Evolutionary conservation across 1,139 yeast species (phyloP).

Genomic region (Nakaseomyces sp.): DNA sequence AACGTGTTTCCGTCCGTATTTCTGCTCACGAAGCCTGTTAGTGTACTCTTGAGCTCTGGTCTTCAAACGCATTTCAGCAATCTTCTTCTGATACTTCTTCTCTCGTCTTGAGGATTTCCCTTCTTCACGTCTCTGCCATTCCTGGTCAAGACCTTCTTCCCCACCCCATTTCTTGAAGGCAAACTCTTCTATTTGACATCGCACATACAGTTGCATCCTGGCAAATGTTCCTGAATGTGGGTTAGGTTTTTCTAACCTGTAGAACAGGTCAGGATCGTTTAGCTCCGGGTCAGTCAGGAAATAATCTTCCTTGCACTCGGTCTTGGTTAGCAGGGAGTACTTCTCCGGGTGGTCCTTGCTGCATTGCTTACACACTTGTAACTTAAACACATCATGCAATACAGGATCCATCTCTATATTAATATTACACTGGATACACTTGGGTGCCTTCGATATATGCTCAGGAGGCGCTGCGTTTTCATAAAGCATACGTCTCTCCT

Average conservation of each 20-base stretch:
- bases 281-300: conserved; percentile 88
- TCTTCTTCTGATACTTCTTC: conserved; percentile 62
- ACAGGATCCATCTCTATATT: conserved; percentile 73
- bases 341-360: conserved; percentile 70
- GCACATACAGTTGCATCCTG: conserved; percentile 81
- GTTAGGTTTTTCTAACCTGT: conserved; percentile 80
- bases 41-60: conserved; percentile 91
- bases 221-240: conserved; percentile 87
- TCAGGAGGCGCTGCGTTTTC: conserved; percentile 59
- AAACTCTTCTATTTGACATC: conserved; percentile 85
- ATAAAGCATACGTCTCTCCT: conserved; percentile 31
- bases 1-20: conserved; percentile 49
- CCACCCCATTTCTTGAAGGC: conserved; percentile 96
- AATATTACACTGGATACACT: conserved; percentile 69
- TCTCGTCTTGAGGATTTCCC: conserved; percentile 66
- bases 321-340: conserved; percentile 82
- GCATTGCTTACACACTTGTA: conserved; percentile 75
- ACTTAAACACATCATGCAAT: conserved; percentile 54
- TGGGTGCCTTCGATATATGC: conserved; percentile 64
- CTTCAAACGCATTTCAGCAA: conserved; percentile 79
- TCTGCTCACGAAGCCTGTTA: conserved; percentile 47
- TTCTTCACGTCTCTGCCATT: conserved; percentile 78
- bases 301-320: conserved; percentile 91
- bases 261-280: conserved; percentile 56
- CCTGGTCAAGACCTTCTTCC: conserved; percentile 78